A percentile compares a stretch with the other conserved stretches of the same genome.
Evolutionary conservation across 2,329 filamentous ascomycete species (phyloP).

Genomic region (Venturia nashicola): DNA sequence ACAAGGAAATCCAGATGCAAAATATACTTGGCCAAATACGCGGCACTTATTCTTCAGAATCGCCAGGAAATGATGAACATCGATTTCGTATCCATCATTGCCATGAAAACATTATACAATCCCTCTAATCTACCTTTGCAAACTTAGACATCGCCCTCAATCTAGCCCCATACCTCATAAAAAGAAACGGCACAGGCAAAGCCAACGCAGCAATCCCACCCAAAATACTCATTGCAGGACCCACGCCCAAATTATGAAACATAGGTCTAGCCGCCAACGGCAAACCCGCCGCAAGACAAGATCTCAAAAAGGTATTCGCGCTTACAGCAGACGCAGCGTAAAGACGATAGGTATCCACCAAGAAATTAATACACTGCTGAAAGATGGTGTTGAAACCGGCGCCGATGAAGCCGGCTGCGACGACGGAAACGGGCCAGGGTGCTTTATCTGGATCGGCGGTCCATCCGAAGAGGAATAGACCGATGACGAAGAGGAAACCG

Average conservation of each 20-base stretch:
- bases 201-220: conserved; percentile 27
- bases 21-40: too few relatives aligned
- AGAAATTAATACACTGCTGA: conserved; percentile 66
- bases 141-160: conserved; percentile 34
- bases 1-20: too few relatives aligned
- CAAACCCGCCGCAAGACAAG: conserved; percentile 35
- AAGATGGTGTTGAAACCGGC: conserved; percentile 16
- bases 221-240: conserved; percentile 29
- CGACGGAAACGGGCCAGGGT: conserved; percentile 45
- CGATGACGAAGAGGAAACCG: conserved; percentile 41
- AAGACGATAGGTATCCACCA: conserved; percentile 50
- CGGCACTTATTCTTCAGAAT: too few relatives aligned
- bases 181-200: conserved; percentile 32
- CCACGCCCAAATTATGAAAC: conserved; percentile 29
- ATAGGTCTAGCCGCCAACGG: conserved; percentile 35
- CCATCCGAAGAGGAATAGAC: conserved; percentile 52
- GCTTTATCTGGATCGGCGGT: conserved; percentile 33
- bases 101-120: neutral
- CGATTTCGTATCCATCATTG: neutral
- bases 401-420: conserved; percentile 35
- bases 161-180: conserved; percentile 29
- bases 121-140: conserved; percentile 15
- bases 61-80: neutral
- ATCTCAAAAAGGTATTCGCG: conserved; percentile 38
- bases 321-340: conserved; percentile 34